Conservation (phyloP, 176 grass and related monocot genomes). For the Oryza nivara region DNA sequence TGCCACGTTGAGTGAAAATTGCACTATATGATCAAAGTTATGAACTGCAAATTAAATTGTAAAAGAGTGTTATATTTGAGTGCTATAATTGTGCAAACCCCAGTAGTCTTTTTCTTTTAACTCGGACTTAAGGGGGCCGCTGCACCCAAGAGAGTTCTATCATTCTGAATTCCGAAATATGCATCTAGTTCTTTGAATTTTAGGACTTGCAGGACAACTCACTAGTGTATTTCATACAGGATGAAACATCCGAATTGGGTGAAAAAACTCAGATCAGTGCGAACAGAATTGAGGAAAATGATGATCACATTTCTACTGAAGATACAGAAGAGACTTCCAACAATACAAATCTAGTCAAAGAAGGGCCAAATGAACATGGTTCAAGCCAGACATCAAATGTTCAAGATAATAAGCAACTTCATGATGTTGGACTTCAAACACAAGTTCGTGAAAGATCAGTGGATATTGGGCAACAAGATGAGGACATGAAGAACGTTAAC, state of each 20-base stretch:
- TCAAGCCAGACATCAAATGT: slow-evolving; percentile 32
- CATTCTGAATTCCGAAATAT: slow-evolving; percentile 5
- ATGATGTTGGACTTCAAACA: slow-evolving; percentile 28
- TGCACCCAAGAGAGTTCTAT: slow-evolving; percentile 8
- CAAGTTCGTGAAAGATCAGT: slow-evolving; percentile 38
- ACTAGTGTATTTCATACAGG: slow-evolving; percentile 44
- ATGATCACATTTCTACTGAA: slow-evolving; percentile 20
- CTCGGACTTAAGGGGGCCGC: background rate
- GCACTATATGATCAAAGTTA: slow-evolving; percentile 14
- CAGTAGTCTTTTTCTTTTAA: background rate
- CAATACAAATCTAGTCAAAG: slow-evolving; percentile 37
- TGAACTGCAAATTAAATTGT: slow-evolving; percentile 22
- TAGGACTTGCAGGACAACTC: slow-evolving; percentile 11
- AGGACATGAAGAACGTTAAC: slow-evolving; percentile 13
- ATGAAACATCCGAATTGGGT: slow-evolving; percentile 24
- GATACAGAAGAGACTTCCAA: slow-evolving; percentile 36
- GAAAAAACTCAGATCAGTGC: slow-evolving; percentile 27
- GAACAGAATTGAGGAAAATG: slow-evolving; percentile 18
- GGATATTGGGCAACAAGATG: slow-evolving; percentile 40
- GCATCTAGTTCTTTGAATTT: slow-evolving; percentile 16
- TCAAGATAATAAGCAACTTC: slow-evolving; percentile 20
- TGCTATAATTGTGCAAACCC: background rate
- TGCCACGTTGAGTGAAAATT: background rate
- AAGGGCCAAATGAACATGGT: slow-evolving; percentile 37
- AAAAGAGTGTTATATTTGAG: background rate